These are phyloP conservation scores for Fusarium burgessii DNA, from an alignment of 2,329 filamentous ascomycete genomes.

Conservation along the genomic window DNA sequence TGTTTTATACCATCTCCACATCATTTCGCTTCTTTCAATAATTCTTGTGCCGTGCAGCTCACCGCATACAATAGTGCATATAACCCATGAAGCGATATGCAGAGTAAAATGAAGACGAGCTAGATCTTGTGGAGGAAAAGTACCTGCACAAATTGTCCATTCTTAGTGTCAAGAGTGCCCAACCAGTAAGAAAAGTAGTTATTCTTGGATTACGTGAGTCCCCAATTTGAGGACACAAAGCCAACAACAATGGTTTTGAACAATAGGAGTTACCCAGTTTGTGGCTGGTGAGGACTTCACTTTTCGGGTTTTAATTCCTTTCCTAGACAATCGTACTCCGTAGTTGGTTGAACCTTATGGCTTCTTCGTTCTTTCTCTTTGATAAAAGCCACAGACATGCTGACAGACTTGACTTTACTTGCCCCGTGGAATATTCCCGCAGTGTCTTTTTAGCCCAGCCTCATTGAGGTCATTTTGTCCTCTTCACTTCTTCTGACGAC, in stretches of 20 bases:
- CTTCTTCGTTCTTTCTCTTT: constrained; percentile 11
- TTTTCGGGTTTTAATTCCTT: neutral
- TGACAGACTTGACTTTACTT: constrained; percentile 7
- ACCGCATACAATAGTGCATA: constrained; percentile 37
- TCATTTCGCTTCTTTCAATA: constrained; percentile 39
- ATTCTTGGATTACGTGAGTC: constrained; percentile 18
- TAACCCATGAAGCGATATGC: constrained; percentile 39
- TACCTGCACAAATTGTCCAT: constrained; percentile 25
- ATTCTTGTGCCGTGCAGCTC: constrained; percentile 36
- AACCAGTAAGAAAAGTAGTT: constrained; percentile 5
- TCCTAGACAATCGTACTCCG: neutral
- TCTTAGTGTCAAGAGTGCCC: neutral
- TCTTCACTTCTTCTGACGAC: neutral
- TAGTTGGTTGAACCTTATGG: neutral
- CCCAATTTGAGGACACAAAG: constrained; percentile 5
- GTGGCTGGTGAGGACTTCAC: constrained; percentile 34
- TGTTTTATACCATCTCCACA: constrained; percentile 34
- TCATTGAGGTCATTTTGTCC: neutral
- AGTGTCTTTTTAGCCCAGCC: constrained; percentile 10
- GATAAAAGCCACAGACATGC: constrained; percentile 12
- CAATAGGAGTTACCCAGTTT: constrained; percentile 18
- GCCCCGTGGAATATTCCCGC: constrained; percentile 23
- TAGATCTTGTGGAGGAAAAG: constrained; percentile 6
- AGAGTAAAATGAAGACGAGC: constrained; percentile 41
- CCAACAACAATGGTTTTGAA: constrained; percentile 22